These are phyloP conservation scores for Backusella tuberculispora DNA, from an alignment of 192 early-diverging fungal genomes.

Conservation along the genomic window DNA sequence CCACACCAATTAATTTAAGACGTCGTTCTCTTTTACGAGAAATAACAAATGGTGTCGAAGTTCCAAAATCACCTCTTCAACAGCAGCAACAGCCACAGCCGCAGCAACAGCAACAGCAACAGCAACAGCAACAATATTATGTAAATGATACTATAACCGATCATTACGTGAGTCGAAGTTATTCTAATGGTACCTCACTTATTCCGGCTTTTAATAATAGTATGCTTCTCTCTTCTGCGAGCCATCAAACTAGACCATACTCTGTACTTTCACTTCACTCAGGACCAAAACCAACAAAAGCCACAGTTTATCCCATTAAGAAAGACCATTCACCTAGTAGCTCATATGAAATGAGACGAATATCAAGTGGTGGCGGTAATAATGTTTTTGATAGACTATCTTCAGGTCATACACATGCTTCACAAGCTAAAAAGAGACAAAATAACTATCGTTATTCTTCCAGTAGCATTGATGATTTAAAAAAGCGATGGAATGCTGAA, in stretches of 20 bases:
- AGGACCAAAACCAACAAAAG: neutral
- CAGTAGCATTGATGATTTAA: slow-evolving; percentile 22
- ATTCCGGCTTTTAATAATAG: slow-evolving; percentile 20
- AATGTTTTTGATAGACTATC: slow-evolving; percentile 34
- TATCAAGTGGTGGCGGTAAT: neutral
- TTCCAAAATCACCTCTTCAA: neutral
- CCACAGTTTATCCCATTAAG: slow-evolving; percentile 1
- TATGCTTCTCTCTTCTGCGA: neutral
- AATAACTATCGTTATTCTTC: slow-evolving; percentile 3
- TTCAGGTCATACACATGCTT: slow-evolving; percentile 30
- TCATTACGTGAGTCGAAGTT: neutral
- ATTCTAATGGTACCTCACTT: neutral
- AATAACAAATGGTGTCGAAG: neutral
- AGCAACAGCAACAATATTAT: neutral
- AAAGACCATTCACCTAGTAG: slow-evolving; percentile 9
- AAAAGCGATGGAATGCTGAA: slow-evolving; percentile 2
- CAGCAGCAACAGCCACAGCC: neutral
- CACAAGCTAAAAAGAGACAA: slow-evolving; percentile 4
- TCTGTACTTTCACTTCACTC: slow-evolving; percentile 14
- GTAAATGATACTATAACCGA: neutral
- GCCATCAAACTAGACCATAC: slow-evolving; percentile 3
- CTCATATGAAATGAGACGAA: slow-evolving; percentile 18
- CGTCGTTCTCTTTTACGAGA: slow-evolving; percentile 11
- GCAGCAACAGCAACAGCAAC: no score
- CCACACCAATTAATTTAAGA: slow-evolving; percentile 6